Evolutionary conservation across 306 rosid species (phyloP).

Genomic region (Quercus aquifolioides): DNA sequence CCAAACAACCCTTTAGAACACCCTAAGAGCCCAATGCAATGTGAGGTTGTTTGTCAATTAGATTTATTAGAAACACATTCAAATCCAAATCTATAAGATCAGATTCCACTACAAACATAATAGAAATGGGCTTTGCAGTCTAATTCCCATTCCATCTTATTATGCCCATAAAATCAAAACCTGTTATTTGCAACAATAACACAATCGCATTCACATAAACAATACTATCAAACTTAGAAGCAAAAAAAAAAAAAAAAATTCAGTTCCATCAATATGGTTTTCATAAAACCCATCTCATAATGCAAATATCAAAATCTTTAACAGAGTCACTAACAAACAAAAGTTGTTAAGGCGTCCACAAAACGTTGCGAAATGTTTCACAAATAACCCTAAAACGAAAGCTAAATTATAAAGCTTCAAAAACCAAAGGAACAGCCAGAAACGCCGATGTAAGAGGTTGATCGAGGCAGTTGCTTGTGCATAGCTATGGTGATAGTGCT

Average conservation of each 20-base stretch:
- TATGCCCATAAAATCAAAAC: neutral
- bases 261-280: too few relatives aligned
- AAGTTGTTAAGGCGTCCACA: neutral
- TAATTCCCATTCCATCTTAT: neutral
- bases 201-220: neutral
- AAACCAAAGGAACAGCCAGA: constrained; percentile 8
- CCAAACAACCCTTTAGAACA: too few relatives aligned
- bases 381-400: neutral
- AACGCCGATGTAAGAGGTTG: neutral
- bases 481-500: neutral
- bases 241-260: neutral
- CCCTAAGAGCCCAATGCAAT: too few relatives aligned
- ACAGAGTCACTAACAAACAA: neutral
- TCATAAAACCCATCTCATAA: neutral
- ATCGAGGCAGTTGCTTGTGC: neutral
- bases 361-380: neutral
- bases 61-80: neutral
- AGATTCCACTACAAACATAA: neutral
- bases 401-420: neutral
- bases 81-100: neutral
- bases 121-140: neutral
- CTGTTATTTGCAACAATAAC: neutral
- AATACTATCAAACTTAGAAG: neutral
- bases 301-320: neutral
- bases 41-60: too few relatives aligned